Base-by-base conservation (phyloP, 148 eudicot species). In the Linanthus parryae region DNA sequence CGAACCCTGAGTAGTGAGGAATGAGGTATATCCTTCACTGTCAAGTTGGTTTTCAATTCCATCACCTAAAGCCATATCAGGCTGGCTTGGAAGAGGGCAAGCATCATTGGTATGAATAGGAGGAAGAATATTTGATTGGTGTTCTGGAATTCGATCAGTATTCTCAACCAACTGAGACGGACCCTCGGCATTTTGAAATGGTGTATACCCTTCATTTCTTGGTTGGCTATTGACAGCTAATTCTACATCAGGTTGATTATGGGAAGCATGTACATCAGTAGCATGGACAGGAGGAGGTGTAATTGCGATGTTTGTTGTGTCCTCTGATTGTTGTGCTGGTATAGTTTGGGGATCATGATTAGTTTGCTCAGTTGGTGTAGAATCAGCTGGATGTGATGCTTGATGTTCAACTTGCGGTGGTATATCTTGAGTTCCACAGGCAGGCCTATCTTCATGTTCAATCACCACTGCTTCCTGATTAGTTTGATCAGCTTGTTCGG, bases 361-460 rank as follows among this genome's bases (percentile, higher is more conserved):
- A 48, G 17, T 48, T 48, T 28, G 28, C 21, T 29, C 20, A 14
- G 21, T 52, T 44, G 43, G 24, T 27, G 17, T 35, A n/a, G 21
- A 40, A 40, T 64, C 47, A 60, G 48, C 22, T 23, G 28, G 44
- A 56, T 33, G 44, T 23, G 45, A 45, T 28, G 60, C 38, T 24
- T 59, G 13, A 48, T 61, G 50, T 45, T 46, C 71, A 34, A 33
- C 62, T 36, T 23, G 51, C 24, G 22, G 35, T 24, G 15, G 8
- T 38, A 25, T 27, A 61, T 43, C 17, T 6, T 4, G 39, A 10
- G 31, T 52, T 48, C 47, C 57, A 20, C 44, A 22, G 15, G 21
- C 44, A 19, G 34, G 42, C 16, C 22, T 28, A 15, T 31, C 53
- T 60, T 23, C 53, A 31, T 54, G 76, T 47, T 55, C 56, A 16